Evolutionary conservation across 208 protist genomes (phyloP), one percentile per base, ranked within the genome.

Genomic region (Leptomonas pyrrhocoris): DNA sequence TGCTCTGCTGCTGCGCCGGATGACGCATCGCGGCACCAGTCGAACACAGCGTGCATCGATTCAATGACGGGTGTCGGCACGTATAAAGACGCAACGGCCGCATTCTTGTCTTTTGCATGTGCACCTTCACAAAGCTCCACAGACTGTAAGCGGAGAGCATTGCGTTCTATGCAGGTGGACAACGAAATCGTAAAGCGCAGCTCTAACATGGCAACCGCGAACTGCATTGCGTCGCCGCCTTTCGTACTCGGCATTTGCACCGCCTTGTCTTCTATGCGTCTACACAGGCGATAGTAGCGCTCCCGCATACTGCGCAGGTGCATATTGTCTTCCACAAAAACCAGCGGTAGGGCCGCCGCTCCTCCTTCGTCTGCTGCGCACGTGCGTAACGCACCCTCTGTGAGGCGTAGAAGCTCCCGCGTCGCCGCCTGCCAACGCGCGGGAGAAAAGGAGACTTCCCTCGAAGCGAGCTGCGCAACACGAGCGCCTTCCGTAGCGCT

Each of bases 311-410:
- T 93, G 57, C 75, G 69, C 50, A 86, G 84, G 48, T 88, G 84
- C 75, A 95, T 83, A 51, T 89, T 92, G 64, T 95, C 90, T n/a
- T 93, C 85, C 42, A 95, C 77, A 68, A 93, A 74, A 15, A 95
- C 50, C 19, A 81, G 56, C n/a, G 79, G 80, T 8, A 74, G 60
- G 11, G 27, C 61, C 30, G 50, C 46, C 9, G 25, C 43, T 23
- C 23, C 25, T 2, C 40, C 42, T 12, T 18, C 31, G 2, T 55
- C 25, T 5, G 46, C 27, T 9, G 68, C 4, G 74, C 79, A 72
- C 2, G 16, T n/a, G 23, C 30, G 43, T 25, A 79, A 45, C 23
- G 43, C 54, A 18, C 5, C 12, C 21, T 58, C 43, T 18, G 72
- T 77, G 30, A 53, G 49, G 13, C 54, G 49, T 15, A 59, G 60